A percentile compares a stretch with the other conserved stretches of the same genome.
phyloP scores from a whole-genome alignment of 495 filamentous ascomycete species.

The Cetradonia linearis region DNA sequence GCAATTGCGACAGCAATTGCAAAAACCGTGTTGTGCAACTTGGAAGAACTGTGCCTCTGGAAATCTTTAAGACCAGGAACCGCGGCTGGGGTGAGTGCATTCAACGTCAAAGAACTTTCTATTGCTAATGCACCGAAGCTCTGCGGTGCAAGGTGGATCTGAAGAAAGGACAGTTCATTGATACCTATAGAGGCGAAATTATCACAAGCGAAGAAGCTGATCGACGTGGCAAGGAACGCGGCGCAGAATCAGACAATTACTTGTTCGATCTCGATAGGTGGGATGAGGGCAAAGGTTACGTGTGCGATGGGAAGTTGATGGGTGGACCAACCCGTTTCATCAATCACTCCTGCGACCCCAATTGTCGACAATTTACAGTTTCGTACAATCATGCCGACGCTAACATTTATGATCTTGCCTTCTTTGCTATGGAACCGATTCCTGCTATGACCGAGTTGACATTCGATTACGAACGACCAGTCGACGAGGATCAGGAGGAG shows the following conservation, averaged over 20 bases:
- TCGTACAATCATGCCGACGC: slow-evolving; percentile 67
- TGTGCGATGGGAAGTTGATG: slow-evolving; percentile 50
- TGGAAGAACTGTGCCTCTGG: slow-evolving; percentile 61
- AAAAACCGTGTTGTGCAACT: slow-evolving; percentile 73
- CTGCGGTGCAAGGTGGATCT: slow-evolving; percentile 60
- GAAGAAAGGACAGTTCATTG: slow-evolving; percentile 72
- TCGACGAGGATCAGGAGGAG: neutral
- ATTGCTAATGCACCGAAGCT: slow-evolving; percentile 34
- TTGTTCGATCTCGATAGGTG: slow-evolving; percentile 82
- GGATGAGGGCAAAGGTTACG: slow-evolving; percentile 36
- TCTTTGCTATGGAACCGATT: slow-evolving; percentile 71
- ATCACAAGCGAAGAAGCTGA: slow-evolving; percentile 63
- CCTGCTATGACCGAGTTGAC: slow-evolving; percentile 62
- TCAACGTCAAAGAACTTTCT: neutral
- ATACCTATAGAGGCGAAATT: slow-evolving; percentile 80
- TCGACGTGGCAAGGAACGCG: slow-evolving; percentile 35
- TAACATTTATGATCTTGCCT: slow-evolving; percentile 71
- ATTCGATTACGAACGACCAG: slow-evolving; percentile 60
- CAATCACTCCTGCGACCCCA: slow-evolving; percentile 59
- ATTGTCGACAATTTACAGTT: slow-evolving; percentile 74
- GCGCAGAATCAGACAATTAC: slow-evolving; percentile 54
- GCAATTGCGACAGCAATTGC: slow-evolving; percentile 56
- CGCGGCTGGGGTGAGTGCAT: slow-evolving; percentile 66
- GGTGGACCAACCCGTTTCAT: slow-evolving; percentile 53
- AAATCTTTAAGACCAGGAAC: slow-evolving; percentile 69